Evolutionary conservation across 2,329 filamentous ascomycete species (phyloP).

Genomic region (Didymella keratinophila): DNA sequence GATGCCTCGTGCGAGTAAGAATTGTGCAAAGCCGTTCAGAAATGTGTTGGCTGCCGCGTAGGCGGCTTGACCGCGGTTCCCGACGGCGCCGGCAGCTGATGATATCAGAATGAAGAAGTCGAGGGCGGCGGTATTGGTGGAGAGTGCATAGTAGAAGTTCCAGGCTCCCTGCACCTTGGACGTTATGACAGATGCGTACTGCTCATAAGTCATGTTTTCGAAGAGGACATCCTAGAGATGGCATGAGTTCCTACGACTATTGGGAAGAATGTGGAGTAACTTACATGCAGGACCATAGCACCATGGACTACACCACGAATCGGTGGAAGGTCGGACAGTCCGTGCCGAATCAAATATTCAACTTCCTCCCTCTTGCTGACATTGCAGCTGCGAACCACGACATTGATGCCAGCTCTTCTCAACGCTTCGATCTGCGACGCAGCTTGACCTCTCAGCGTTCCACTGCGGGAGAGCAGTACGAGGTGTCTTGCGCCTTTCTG

Average conservation of each 20-base stretch:
- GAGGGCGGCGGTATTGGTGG: neutral
- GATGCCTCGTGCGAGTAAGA: slow-evolving; percentile 27
- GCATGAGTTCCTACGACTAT: neutral
- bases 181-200: slow-evolving; percentile 26
- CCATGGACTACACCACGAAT: slow-evolving; percentile 27
- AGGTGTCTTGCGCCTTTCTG: slow-evolving; percentile 35
- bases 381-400: slow-evolving; percentile 29
- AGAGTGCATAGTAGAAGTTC: slow-evolving; percentile 24
- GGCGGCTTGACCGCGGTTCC: slow-evolving; percentile 33
- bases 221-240: slow-evolving; percentile 7
- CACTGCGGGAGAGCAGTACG: slow-evolving; percentile 35
- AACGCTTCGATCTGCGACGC: slow-evolving; percentile 28
- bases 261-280: neutral
- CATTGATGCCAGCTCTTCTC: slow-evolving; percentile 21
- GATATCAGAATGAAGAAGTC: slow-evolving; percentile 41
- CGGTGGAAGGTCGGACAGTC: slow-evolving; percentile 24
- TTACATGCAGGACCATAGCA: slow-evolving; percentile 28
- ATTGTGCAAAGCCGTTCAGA: slow-evolving; percentile 39
- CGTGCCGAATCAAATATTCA: slow-evolving; percentile 14
- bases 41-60: slow-evolving; percentile 43
- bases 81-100: slow-evolving; percentile 33
- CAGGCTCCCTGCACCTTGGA: slow-evolving; percentile 25
- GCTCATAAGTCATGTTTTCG: slow-evolving; percentile 17
- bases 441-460: slow-evolving; percentile 17
- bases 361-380: slow-evolving; percentile 26